Conservation (phyloP, 371 early-diverging fungal genomes). For the Rhizopus sp. region DNA sequence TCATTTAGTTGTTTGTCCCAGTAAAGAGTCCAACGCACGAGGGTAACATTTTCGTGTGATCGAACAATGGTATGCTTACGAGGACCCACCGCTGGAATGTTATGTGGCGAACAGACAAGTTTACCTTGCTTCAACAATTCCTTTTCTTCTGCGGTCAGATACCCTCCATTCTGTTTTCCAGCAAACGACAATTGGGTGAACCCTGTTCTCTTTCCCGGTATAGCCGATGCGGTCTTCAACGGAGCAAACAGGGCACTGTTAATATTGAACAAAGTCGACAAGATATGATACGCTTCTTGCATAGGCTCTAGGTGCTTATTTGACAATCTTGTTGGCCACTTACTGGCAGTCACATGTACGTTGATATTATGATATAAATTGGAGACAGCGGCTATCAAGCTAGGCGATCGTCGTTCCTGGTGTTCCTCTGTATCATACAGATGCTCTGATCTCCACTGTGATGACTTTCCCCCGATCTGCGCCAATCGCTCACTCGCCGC, state of each 20-base stretch:
- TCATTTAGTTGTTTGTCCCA: slow-evolving; percentile 7
- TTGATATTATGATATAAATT: slow-evolving; percentile 5
- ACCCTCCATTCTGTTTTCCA: slow-evolving; percentile 3
- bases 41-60: slow-evolving; percentile 8
- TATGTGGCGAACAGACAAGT: slow-evolving; percentile 5
- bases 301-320: no score
- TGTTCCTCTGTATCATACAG: slow-evolving; percentile 8
- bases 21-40: slow-evolving; percentile 10
- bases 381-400: neutral
- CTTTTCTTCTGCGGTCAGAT: slow-evolving; percentile 13
- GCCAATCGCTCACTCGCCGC: slow-evolving; percentile 11
- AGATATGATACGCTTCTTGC: no score
- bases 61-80: slow-evolving; percentile 13
- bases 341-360: neutral
- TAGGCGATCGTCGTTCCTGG: neutral
- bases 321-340: no score
- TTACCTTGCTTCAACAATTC: slow-evolving; percentile 7
- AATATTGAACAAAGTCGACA: neutral
- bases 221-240: neutral
- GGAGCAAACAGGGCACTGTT: neutral
- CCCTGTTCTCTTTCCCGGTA: neutral
- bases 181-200: neutral
- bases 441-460: slow-evolving; percentile 25
- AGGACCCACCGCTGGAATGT: slow-evolving; percentile 10
- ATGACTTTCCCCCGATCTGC: slow-evolving; percentile 14